A percentile compares a stretch with the other conserved stretches of the same genome.
phyloP scores from a whole-genome alignment of 495 filamentous ascomycete species.

The Pyronema omphalodes region DNA sequence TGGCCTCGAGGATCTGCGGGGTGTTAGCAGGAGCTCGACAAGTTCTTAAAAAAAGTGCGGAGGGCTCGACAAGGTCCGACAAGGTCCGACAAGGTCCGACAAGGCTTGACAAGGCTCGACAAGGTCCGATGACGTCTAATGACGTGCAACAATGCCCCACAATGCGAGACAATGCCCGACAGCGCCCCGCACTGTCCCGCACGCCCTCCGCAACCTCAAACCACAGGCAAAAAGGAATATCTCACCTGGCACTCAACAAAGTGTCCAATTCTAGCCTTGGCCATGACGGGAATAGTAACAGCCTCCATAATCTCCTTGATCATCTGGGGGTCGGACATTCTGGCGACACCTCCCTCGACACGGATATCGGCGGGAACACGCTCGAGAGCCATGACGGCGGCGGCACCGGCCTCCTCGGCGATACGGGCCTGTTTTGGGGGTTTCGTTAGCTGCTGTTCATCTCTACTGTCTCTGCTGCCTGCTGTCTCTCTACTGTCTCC shows the following conservation, averaged over 20 bases:
- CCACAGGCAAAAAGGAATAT: no score
- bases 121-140: no score
- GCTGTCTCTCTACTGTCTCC: no score
- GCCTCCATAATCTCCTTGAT: conserved; percentile 91
- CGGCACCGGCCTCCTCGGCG: conserved; percentile 89
- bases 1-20: conserved; percentile 67
- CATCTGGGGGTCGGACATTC: conserved; percentile 92
- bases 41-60: neutral
- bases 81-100: no score
- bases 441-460: no score
- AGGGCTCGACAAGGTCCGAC: no score
- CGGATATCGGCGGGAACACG: conserved; percentile 95
- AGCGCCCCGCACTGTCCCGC: no score
- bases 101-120: neutral
- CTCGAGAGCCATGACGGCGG: conserved; percentile 96
- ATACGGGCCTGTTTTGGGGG: conserved; percentile 49
- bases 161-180: conserved; percentile 5
- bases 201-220: no score
- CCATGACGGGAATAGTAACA: conserved; percentile 99
- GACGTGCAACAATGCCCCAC: neutral
- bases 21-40: neutral
- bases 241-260: conserved; percentile 89
- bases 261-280: conserved; percentile 94
- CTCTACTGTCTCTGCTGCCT: no score
- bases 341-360: conserved; percentile 74